phyloP scores from a whole-genome alignment of 2,329 filamentous ascomycete genomes.

The Claviceps maximensis region DNA sequence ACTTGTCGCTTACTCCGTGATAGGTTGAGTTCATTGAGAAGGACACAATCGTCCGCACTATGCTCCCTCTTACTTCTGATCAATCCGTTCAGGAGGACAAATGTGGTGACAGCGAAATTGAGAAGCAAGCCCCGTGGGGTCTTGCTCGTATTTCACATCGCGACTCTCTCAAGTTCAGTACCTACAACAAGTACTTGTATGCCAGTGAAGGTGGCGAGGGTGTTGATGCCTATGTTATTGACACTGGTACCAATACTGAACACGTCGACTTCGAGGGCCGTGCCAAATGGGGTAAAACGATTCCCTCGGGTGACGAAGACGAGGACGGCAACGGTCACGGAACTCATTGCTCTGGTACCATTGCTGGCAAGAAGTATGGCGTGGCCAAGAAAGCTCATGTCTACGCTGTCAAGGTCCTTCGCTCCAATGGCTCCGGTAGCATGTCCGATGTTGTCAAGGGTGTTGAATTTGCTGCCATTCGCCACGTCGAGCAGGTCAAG shows the following conservation, averaged over 20 bases:
- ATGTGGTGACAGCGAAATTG: slow-evolving; percentile 43
- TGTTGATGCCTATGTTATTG: slow-evolving; percentile 96
- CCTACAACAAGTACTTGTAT: slow-evolving; percentile 98
- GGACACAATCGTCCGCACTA: slow-evolving; percentile 82
- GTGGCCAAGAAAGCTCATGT: slow-evolving; percentile 97
- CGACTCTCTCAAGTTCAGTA: slow-evolving; percentile 71
- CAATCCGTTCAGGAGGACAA: slow-evolving; percentile 23
- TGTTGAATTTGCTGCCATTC: slow-evolving; percentile 82
- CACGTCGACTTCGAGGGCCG: slow-evolving; percentile 97
- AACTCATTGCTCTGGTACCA: slow-evolving; percentile 96
- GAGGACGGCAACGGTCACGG: slow-evolving; percentile 95
- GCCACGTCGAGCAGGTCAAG: slow-evolving; percentile 64
- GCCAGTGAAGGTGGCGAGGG: slow-evolving; percentile 82
- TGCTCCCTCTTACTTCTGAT: slow-evolving; percentile 36
- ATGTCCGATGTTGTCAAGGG: slow-evolving; percentile 99
- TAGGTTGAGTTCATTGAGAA: slow-evolving; percentile 96
- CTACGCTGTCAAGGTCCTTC: slow-evolving; percentile 95
- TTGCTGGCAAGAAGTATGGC: slow-evolving; percentile 97
- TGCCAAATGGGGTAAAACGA: slow-evolving; percentile 93
- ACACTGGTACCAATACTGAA: slow-evolving; percentile 86
- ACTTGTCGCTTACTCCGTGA: not conserved
- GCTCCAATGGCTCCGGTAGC: slow-evolving; percentile 91
- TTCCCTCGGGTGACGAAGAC: slow-evolving; percentile 73
- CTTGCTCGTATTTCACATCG: slow-evolving; percentile 96
- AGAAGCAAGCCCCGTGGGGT: slow-evolving; percentile 98